Conservation (phyloP, 139 green algal genomes). For the Chlorella sp. region DNA sequence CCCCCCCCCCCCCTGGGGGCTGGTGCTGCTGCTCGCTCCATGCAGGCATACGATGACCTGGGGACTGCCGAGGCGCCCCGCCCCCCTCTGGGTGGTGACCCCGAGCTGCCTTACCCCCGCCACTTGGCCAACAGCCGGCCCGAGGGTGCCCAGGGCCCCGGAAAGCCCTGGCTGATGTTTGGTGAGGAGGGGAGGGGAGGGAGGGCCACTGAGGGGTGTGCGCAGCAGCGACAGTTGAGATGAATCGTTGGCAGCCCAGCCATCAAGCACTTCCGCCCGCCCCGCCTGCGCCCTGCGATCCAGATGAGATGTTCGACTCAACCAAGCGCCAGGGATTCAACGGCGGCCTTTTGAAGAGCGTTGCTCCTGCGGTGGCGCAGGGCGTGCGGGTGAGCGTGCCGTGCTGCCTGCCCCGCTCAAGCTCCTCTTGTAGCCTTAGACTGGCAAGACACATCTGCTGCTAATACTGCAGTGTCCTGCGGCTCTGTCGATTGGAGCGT, state of each 20-base stretch:
- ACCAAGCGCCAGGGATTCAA: constrained; percentile 17
- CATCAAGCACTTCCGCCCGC: no score
- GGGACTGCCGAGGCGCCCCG: background rate
- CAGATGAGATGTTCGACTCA: constrained; percentile 15
- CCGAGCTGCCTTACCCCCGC: constrained; percentile 15
- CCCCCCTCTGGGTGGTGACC: background rate
- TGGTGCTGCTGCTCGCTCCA: background rate
- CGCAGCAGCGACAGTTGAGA: no score
- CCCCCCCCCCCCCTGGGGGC: background rate
- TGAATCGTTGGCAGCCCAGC: constrained; percentile 10
- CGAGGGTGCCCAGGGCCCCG: background rate
- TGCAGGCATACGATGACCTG: constrained; percentile 18
- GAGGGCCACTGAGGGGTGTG: no score
- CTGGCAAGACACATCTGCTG: no score
- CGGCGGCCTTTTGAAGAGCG: background rate
- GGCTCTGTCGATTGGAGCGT: no score
- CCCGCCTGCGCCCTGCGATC: no score
- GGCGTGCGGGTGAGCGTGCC: no score
- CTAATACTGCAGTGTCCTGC: no score
- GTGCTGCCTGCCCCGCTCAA: no score
- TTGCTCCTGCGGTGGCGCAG: background rate
- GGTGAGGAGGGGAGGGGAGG: no score
- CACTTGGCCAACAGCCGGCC: constrained; percentile 5
- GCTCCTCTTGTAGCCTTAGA: no score
- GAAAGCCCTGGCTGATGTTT: no score